A percentile compares a stretch with the other conserved stretches of the same genome.
These are phyloP conservation scores for Ophiocordyceps polyrhachis-furcata DNA, from an alignment of 2,329 filamentous ascomycete species.

Conservation along the genomic window DNA sequence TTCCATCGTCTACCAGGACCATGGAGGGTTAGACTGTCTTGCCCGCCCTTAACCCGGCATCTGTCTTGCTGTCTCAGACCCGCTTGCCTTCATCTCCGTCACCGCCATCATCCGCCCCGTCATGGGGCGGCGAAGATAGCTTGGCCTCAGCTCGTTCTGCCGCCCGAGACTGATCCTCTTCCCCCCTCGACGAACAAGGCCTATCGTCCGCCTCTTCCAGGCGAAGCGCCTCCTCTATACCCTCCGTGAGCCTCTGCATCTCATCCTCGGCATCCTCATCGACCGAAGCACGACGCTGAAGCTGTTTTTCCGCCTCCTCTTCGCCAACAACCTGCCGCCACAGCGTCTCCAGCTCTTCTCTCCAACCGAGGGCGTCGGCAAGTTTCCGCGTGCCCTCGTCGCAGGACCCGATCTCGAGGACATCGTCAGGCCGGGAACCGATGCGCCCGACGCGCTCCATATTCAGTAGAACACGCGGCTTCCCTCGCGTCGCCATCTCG, in stretches of 20 bases:
- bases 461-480: conserved; percentile 75
- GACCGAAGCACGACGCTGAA: conserved; percentile 12
- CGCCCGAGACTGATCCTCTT: not conserved
- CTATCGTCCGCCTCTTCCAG: conserved; percentile 7
- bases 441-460: conserved; percentile 64
- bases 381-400: conserved; percentile 65
- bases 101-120: not conserved
- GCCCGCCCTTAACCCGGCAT: not conserved
- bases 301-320: conserved; percentile 32
- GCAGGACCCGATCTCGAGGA: conserved; percentile 65
- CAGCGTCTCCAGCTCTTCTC: conserved; percentile 57
- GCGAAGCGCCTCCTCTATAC: conserved; percentile 15
- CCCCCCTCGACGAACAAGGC: not conserved
- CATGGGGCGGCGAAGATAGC: not conserved
- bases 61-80: not conserved
- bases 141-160: not conserved
- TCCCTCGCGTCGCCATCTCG: conserved; percentile 35
- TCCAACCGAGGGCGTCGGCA: conserved; percentile 68
- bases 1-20: not conserved
- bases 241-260: conserved; percentile 19
- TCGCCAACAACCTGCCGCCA: conserved; percentile 54
- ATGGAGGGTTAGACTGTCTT: not conserved
- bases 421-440: conserved; percentile 64
- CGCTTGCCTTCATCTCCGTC: not conserved
- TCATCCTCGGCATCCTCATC: conserved; percentile 23